Conservation (phyloP, 805 yeast genomes). For the Hanseniaspora jakobsenii region DNA sequence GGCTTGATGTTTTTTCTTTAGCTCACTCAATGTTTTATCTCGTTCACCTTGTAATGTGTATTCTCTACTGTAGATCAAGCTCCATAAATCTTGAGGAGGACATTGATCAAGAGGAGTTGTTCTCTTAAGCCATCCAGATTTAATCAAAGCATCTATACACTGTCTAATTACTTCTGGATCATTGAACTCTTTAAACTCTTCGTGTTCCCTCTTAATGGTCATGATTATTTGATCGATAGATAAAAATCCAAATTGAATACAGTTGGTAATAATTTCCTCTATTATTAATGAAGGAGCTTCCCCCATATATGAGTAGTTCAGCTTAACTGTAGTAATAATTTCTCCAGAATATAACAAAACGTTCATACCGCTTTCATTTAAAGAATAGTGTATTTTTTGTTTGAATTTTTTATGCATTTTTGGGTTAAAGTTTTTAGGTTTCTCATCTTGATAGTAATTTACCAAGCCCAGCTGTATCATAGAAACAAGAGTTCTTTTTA, state of each 20-base stretch:
- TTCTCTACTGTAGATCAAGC: constrained; percentile 32
- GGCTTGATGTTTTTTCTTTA: constrained; percentile 48
- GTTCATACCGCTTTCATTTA: constrained; percentile 53
- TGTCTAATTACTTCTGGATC: constrained; percentile 19
- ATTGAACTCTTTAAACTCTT: constrained; percentile 1
- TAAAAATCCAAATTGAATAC: constrained; percentile 10
- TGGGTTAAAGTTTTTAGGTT: constrained; percentile 13
- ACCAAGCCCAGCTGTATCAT: constrained; percentile 71
- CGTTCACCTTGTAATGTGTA: constrained; percentile 30
- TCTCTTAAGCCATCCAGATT: constrained; percentile 42
- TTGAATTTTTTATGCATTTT: constrained; percentile 15
- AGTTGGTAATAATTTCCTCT: constrained; percentile 12
- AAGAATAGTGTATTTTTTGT: constrained; percentile 38
- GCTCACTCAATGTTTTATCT: constrained; percentile 36
- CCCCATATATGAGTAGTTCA: constrained; percentile 23
- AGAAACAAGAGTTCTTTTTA: constrained; percentile 59
- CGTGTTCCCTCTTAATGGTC: constrained; percentile 6
- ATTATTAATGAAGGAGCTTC: constrained; percentile 19
- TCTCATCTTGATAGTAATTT: constrained; percentile 28
- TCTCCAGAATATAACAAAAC: constrained; percentile 66
- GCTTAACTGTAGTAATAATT: constrained; percentile 44
- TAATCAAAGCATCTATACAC: constrained; percentile 28
- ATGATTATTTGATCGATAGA: constrained; percentile 12
- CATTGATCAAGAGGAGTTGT: constrained; percentile 30
- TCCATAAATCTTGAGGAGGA: constrained; percentile 32